Evolutionary conservation across 176 grass and related monocot species (phyloP).

Genomic region (Aegilops tauschii): DNA sequence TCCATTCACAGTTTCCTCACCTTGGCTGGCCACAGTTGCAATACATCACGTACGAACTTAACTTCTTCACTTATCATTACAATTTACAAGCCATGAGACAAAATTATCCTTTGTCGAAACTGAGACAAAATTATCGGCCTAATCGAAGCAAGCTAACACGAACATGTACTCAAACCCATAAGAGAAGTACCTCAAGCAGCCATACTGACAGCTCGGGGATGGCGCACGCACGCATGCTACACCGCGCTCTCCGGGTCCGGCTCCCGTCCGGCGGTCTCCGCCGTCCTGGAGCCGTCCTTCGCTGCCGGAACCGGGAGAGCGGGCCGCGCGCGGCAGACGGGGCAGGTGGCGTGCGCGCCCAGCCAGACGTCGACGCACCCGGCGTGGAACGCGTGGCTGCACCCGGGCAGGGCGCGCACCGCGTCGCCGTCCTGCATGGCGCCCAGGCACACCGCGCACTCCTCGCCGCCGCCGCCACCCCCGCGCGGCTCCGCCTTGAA

Average conservation of each 20-base stretch:
- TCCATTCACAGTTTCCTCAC: background rate
- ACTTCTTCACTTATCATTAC: background rate
- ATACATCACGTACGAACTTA: background rate
- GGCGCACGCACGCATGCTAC: background rate
- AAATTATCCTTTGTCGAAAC: too few relatives aligned
- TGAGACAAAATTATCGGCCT: background rate
- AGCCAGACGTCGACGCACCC: slow-evolving; percentile 54
- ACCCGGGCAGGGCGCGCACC: slow-evolving; percentile 53
- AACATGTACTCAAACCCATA: background rate
- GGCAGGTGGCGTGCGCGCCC: slow-evolving; percentile 43
- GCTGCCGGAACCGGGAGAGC: slow-evolving; percentile 4
- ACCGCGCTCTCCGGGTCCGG: slow-evolving; percentile 39
- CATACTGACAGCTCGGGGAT: background rate
- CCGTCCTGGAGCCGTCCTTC: background rate
- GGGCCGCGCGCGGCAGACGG: slow-evolving; percentile 47
- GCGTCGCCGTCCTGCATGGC: slow-evolving; percentile 58
- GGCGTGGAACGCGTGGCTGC: slow-evolving; percentile 55
- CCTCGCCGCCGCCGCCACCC: background rate
- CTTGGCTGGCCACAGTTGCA: background rate
- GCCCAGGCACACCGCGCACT: slow-evolving; percentile 57
- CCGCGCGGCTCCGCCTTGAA: slow-evolving; percentile 24
- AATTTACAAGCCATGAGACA: background rate
- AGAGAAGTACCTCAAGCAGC: background rate
- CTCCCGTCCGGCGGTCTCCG: slow-evolving; percentile 9
- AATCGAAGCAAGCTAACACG: background rate